Conservation (phyloP, 495 filamentous ascomycete genomes). For the Poronia punctata region DNA sequence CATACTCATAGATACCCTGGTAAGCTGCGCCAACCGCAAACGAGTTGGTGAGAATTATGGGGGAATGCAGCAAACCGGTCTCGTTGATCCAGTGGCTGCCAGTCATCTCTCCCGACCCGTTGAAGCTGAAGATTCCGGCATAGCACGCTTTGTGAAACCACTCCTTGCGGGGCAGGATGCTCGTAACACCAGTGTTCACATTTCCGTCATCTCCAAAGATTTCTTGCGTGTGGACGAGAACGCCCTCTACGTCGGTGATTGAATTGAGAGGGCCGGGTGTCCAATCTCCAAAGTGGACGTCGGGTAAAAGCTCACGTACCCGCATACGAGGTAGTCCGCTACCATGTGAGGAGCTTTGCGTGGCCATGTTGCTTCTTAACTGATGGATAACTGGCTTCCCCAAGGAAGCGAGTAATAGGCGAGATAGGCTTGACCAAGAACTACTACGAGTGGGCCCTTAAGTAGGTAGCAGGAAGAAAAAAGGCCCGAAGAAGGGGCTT, state of each 20-base stretch:
- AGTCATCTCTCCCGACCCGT: constrained; percentile 49
- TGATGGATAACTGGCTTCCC: too few species aligned
- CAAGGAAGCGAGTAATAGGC: too few species aligned
- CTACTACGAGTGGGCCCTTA: too few species aligned
- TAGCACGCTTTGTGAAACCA: constrained; percentile 43
- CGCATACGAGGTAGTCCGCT: constrained; percentile 19
- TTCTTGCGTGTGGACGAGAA: constrained; percentile 40
- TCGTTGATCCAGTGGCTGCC: constrained; percentile 47
- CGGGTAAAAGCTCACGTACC: constrained; percentile 37
- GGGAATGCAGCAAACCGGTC: constrained; percentile 42
- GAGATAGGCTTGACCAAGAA: too few species aligned
- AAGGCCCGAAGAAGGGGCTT: too few species aligned
- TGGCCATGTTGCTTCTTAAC: constrained; percentile 18
- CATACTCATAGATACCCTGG: constrained; percentile 42
- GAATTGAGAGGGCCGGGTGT: constrained; percentile 40
- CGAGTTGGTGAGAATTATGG: constrained; percentile 46
- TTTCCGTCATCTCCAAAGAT: constrained; percentile 28
- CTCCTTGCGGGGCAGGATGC: constrained; percentile 41
- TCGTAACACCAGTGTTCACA: constrained; percentile 46
- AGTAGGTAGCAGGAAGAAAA: too few species aligned
- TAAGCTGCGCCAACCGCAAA: constrained; percentile 43
- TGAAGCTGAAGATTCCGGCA: constrained; percentile 46
- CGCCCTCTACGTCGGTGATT: constrained; percentile 44
- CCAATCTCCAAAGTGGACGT: constrained; percentile 30
- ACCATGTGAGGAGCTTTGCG: constrained; percentile 2